Evolutionary conservation across 106 monocot genomes (phyloP), one percentile per base, ranked within the genome.

Genomic region (Platanthera zijinensis): DNA sequence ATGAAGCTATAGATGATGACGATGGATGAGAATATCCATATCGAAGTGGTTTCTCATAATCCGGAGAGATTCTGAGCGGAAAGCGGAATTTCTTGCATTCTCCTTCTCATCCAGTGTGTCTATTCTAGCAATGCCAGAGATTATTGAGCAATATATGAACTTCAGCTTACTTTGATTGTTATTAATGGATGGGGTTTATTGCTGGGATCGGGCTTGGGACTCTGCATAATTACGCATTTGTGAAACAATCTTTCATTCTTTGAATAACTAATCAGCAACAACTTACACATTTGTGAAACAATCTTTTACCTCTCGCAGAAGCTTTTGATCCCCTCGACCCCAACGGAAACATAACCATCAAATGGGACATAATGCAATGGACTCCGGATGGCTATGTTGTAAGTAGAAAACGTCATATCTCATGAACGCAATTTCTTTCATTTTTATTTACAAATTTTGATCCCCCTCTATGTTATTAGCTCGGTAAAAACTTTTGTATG

Each of bases 361-460:
- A 95, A 78, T 95, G 95, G 92, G 95, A 95, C 78, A 39, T 95
- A 48, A 88, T 88, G 82, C 78, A 80, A 69, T 95, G 95, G 95
- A 95, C 95, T 54, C 77, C 89, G 6, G 95, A 95, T 85, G 95
- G 95, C 48, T 95, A 95, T 76, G 86, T 95, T 75, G 94, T 95
- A 84, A 89, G 91, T 89, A 84, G 57, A 54, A 56, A 56, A 51
- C 45, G 5, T 56, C 14, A 56, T 11, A 15, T 5, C 19, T 22
- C 21, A 1, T 63, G 62, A 63, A 63, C 22, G 5, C 15, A 25
- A 22, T 63, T 63, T 17, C 6, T 63, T 63, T 18, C 47, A 19
- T 63, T 18, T 18, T 63, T 21, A 56, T 56, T 5, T 13, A 56
- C n/a, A 56, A 15, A 56, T 56, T n/a, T 56, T 56, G n/a, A n/a